Evolutionary conservation across 2,329 filamentous ascomycete genomes (phyloP), one percentile per base, ranked within the genome.

Genomic region (Phoma sp.): DNA sequence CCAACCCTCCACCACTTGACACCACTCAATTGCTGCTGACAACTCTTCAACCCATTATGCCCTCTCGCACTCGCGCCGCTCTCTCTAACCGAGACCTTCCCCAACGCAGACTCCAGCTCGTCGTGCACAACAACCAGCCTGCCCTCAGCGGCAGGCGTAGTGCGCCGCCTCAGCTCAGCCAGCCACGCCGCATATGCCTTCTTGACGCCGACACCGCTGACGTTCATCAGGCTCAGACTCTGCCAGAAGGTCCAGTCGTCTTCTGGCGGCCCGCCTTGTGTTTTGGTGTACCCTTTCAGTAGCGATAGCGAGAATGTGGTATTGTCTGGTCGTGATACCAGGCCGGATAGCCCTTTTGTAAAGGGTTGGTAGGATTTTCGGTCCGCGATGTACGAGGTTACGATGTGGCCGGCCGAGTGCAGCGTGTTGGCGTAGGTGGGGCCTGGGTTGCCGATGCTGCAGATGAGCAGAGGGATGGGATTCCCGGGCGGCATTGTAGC

Each of bases 361-460:
- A 72, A 73, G 48, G 67, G 73, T 48, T 52, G 62, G 62, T 65
- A 78, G 55, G 31, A 37, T 36, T 72, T 72, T 3, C 60, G 59
- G 3, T 39, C 33, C 0, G 61, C 47, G 46, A 72, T 61, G 45
- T 65, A 59, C 49, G 84, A 80, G 62, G 96, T 84, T 40, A 92
- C 84, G 51, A 87, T 84, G 78, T 98, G 94, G 10, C 93, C 95
- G 13, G 92, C 92, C 22, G 88, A 93, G 77, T 98, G 95, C 7
- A 94, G 86, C 19, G 91, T 96, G 60, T 88, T 83, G 62, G 85
- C 84, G 75, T 94, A 93, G 21, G 77, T 73, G 2, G 86, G 80
- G 52, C 67, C 65, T 6, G 90, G 92, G 67, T 98, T 98, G 64
- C 95, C 95, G 60, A 99, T 84, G 59, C 91, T 95, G 78, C 92